A percentile compares a stretch with the other conserved stretches of the same genome.
These are phyloP conservation scores for Talaromyces marneffei DNA, from an alignment of 2,329 filamentous ascomycete species.

Conservation along the genomic window DNA sequence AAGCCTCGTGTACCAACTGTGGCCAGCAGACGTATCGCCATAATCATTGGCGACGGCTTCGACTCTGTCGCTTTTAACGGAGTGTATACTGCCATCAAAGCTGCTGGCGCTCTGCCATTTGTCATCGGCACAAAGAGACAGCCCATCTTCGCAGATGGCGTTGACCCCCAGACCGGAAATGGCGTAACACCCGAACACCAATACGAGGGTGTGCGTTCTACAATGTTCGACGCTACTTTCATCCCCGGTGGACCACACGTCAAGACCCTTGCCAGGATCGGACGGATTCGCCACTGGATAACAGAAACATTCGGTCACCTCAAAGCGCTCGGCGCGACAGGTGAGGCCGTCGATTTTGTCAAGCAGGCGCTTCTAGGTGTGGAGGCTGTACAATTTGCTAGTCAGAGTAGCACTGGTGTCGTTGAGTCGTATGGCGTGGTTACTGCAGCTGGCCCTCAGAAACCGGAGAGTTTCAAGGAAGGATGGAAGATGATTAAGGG, in stretches of 20 bases:
- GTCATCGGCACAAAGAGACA: slow-evolving; percentile 64
- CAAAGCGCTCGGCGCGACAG: slow-evolving; percentile 71
- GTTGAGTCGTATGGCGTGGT: slow-evolving; percentile 72
- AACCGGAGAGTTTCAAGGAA: slow-evolving; percentile 56
- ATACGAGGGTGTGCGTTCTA: slow-evolving; percentile 68
- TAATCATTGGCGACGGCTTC: slow-evolving; percentile 27
- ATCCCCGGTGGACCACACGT: slow-evolving; percentile 60
- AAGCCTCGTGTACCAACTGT: slow-evolving; percentile 60
- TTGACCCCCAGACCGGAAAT: slow-evolving; percentile 30
- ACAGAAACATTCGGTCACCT: slow-evolving; percentile 76
- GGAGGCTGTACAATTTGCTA: slow-evolving; percentile 46
- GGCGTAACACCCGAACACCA: slow-evolving; percentile 64
- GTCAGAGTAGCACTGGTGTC: slow-evolving; percentile 41
- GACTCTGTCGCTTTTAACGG: slow-evolving; percentile 58
- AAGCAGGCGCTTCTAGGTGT: slow-evolving; percentile 39
- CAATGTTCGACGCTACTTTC: slow-evolving; percentile 73
- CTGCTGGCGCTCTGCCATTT: slow-evolving; percentile 60
- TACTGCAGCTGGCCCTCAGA: slow-evolving; percentile 51
- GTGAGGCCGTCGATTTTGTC: slow-evolving; percentile 64
- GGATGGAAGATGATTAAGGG: slow-evolving; percentile 60
- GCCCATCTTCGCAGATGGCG: slow-evolving; percentile 58
- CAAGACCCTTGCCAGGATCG: slow-evolving; percentile 59
- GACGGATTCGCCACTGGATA: slow-evolving; percentile 69
- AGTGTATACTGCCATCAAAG: slow-evolving; percentile 57
- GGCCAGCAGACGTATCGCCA: slow-evolving; percentile 61